A percentile compares a stretch with the other conserved stretches of the same genome.
phyloP scores from a whole-genome alignment of 2,329 filamentous ascomycete species.

The Colletotrichum plurivorum region DNA sequence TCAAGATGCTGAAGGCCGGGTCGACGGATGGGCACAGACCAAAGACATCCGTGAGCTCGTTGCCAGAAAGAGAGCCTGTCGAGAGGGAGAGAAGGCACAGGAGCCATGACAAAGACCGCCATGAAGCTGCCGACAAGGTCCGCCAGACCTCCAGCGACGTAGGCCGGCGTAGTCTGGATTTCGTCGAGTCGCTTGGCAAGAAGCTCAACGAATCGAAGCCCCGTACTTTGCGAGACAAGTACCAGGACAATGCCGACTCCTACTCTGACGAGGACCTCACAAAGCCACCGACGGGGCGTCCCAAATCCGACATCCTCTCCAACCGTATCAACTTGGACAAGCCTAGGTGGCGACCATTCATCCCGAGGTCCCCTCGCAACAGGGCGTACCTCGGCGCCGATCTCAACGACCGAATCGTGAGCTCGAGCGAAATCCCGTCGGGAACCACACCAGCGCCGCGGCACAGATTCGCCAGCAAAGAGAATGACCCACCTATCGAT shows the following conservation, averaged over 20 bases:
- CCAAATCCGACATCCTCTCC: constrained; percentile 33
- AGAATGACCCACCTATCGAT: constrained; percentile 57
- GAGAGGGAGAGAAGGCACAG: constrained; percentile 15
- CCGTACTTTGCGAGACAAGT: constrained; percentile 53
- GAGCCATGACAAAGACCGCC: constrained; percentile 17
- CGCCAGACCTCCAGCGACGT: constrained; percentile 19
- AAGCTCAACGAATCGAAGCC: constrained; percentile 42
- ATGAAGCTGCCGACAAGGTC: constrained; percentile 31
- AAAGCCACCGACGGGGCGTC: constrained; percentile 13
- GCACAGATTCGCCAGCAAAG: constrained; percentile 43
- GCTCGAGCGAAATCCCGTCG: constrained; percentile 45
- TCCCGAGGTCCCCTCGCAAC: constrained; percentile 57
- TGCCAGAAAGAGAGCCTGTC: constrained; percentile 22
- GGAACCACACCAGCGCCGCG: constrained; percentile 45
- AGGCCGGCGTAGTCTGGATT: constrained; percentile 47
- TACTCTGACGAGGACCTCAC: constrained; percentile 27
- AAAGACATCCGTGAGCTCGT: constrained; percentile 9
- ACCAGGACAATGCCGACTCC: constrained; percentile 47
- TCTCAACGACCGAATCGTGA: constrained; percentile 48
- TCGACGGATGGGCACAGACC: constrained; percentile 32
- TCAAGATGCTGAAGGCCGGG: constrained; percentile 59
- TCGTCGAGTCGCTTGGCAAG: constrained; percentile 38
- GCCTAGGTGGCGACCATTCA: constrained; percentile 58
- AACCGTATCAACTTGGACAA: constrained; percentile 45
- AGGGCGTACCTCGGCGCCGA: constrained; percentile 54